Percentiles rank a stretch among this genome's conserved stretches.
phyloP scores from a whole-genome alignment of 768 basidiomycete genomes.

The Chalciporus chontae region DNA sequence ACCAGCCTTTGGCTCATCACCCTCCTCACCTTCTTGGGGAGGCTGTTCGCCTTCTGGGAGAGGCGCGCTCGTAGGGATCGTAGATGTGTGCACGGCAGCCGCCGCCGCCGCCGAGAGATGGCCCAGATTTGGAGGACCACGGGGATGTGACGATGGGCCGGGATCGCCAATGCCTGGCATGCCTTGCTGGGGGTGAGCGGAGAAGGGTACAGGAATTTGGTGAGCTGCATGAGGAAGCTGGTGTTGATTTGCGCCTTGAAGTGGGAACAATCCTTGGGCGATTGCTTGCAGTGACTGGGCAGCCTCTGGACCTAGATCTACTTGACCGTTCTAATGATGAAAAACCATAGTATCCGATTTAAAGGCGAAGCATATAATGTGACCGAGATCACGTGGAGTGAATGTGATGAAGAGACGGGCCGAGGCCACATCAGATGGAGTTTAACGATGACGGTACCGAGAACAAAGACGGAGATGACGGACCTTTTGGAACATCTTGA shows the following conservation, averaged over 20 bases:
- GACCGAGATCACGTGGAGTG: slow-evolving; percentile 26
- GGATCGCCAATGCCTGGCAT: slow-evolving; percentile 59
- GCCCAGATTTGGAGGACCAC: slow-evolving; percentile 61
- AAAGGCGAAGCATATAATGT: slow-evolving; percentile 15
- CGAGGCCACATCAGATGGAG: neutral
- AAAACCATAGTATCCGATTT: neutral
- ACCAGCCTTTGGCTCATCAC: slow-evolving; percentile 19
- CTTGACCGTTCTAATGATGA: slow-evolving; percentile 40
- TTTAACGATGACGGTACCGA: neutral
- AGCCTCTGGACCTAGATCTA: slow-evolving; percentile 58
- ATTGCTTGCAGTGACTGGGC: slow-evolving; percentile 56
- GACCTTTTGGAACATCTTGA: slow-evolving; percentile 61
- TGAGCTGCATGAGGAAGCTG: slow-evolving; percentile 24
- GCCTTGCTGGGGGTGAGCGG: slow-evolving; percentile 28
- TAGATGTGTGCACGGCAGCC: slow-evolving; percentile 44
- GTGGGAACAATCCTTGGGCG: slow-evolving; percentile 38
- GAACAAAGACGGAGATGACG: slow-evolving; percentile 13
- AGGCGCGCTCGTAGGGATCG: slow-evolving; percentile 16
- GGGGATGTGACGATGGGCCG: slow-evolving; percentile 70
- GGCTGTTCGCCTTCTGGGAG: slow-evolving; percentile 18
- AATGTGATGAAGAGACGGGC: slow-evolving; percentile 1
- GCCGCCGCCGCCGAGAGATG: slow-evolving; percentile 46
- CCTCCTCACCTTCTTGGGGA: slow-evolving; percentile 27
- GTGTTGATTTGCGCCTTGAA: slow-evolving; percentile 28
- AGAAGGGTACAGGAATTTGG: slow-evolving; percentile 33